phyloP scores from a whole-genome alignment of 2,329 filamentous ascomycete genomes.

The Colletotrichum navitas region DNA sequence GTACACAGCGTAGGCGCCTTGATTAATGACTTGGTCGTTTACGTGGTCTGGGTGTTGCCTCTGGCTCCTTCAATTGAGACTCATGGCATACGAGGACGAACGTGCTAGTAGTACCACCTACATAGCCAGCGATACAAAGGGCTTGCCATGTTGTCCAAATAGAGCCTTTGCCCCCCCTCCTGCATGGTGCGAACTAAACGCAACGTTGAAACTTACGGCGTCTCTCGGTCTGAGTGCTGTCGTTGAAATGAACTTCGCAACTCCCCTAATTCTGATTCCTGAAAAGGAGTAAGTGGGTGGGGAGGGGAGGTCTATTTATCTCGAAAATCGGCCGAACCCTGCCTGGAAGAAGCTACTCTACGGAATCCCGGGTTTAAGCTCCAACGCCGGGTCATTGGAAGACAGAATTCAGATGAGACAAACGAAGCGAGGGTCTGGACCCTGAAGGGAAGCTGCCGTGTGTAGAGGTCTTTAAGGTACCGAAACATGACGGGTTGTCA shows the following conservation, averaged over 20 bases:
- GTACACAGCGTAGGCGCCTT: background rate
- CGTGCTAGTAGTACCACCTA: background rate
- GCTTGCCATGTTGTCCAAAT: background rate
- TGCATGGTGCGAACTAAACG: background rate
- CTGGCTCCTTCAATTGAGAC: background rate
- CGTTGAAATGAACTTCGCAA: background rate
- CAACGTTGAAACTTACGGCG: background rate
- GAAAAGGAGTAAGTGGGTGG: background rate
- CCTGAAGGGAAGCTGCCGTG: background rate
- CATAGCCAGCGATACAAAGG: background rate
- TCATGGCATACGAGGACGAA: too few species aligned
- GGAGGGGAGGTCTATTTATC: background rate
- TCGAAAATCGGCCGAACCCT: constrained; percentile 7
- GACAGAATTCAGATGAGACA: constrained; percentile 6
- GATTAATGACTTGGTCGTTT: background rate
- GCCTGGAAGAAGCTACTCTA: constrained; percentile 1
- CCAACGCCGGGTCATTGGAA: background rate
- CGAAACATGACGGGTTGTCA: background rate
- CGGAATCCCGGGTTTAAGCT: background rate
- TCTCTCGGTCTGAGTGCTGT: constrained; percentile 11
- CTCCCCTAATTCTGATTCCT: background rate
- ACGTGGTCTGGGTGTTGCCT: background rate
- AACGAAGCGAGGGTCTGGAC: background rate
- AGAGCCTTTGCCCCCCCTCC: background rate
- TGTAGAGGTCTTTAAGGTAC: background rate